phyloP scores from a whole-genome alignment of 768 basidiomycete genomes.

The Nidularia pulvinata region DNA sequence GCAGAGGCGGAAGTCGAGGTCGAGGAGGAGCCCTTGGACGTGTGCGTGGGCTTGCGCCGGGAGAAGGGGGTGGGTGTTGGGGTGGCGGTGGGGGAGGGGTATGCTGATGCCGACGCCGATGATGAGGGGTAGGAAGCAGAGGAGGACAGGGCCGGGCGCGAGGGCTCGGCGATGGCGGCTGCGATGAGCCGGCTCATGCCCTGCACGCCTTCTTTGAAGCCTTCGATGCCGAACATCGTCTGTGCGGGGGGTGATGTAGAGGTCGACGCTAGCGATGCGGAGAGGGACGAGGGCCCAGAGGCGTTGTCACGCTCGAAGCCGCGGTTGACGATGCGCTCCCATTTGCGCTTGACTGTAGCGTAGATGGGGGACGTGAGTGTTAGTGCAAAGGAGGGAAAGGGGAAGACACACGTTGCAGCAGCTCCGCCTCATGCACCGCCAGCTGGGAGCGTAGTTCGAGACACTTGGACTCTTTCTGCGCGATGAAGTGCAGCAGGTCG shows the following conservation, averaged over 20 bases:
- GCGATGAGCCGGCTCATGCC: constrained; percentile 57
- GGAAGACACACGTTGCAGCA: constrained; percentile 51
- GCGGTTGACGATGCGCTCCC: constrained; percentile 77
- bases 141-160: neutral
- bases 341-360: constrained; percentile 71
- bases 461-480: constrained; percentile 85
- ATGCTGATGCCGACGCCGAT: neutral
- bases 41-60: too few species aligned
- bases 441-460: constrained; percentile 81
- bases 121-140: neutral
- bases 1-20: constrained; percentile 16
- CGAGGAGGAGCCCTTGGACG: constrained; percentile 11
- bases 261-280: constrained; percentile 5
- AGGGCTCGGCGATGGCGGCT: constrained; percentile 18
- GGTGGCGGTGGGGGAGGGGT: neutral
- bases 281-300: constrained; percentile 7
- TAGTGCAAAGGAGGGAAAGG: neutral
- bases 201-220: constrained; percentile 64
- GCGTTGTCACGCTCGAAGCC: constrained; percentile 38
- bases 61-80: too few species aligned
- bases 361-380: too few species aligned
- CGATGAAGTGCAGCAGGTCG: constrained; percentile 81
- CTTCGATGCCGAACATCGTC: constrained; percentile 33
- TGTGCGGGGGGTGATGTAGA: neutral
- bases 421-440: constrained; percentile 68